Evolutionary conservation across 371 early-diverging fungal genomes (phyloP).

Genomic region (Mortierella sp.): DNA sequence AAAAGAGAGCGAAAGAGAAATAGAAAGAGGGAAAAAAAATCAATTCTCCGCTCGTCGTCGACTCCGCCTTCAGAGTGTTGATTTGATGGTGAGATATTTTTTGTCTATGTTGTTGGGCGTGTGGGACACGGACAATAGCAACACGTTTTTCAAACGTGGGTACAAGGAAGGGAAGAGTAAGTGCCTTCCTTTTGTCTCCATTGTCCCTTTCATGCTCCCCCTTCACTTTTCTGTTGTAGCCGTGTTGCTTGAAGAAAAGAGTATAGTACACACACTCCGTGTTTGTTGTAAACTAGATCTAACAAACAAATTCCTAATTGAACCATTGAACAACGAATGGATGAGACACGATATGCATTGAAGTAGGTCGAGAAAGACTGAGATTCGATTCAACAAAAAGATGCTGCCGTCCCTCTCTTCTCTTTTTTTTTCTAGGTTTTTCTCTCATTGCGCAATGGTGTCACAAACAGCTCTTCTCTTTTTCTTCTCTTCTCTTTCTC

Average conservation of each 20-base stretch:
- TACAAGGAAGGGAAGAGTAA: not conserved
- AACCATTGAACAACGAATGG: not conserved
- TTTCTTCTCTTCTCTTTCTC: not conserved
- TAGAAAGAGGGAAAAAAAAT: not conserved
- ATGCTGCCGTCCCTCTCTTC: not conserved
- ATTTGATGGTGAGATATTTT: not conserved
- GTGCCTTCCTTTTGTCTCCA: not conserved
- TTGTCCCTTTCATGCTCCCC: not conserved
- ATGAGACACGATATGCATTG: not conserved
- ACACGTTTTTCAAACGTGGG: conserved; percentile 4
- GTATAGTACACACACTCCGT: not conserved
- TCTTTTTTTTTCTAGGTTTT: not conserved
- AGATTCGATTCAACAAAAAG: not conserved
- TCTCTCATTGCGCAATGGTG: conserved; percentile 3
- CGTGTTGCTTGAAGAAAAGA: not conserved
- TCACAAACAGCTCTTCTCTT: not conserved
- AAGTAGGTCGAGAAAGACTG: not conserved
- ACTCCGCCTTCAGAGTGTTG: conserved; percentile 2
- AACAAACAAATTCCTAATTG: no score
- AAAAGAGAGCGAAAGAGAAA: not conserved
- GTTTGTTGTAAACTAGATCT: not conserved
- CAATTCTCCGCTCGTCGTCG: not conserved
- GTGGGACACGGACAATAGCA: conserved; percentile 1
- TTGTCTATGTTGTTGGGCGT: not conserved
- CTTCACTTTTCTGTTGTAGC: not conserved